These are phyloP conservation scores for Pyrenochaeta sp. DNA, from an alignment of 2,329 filamentous ascomycete genomes.

Conservation along the genomic window DNA sequence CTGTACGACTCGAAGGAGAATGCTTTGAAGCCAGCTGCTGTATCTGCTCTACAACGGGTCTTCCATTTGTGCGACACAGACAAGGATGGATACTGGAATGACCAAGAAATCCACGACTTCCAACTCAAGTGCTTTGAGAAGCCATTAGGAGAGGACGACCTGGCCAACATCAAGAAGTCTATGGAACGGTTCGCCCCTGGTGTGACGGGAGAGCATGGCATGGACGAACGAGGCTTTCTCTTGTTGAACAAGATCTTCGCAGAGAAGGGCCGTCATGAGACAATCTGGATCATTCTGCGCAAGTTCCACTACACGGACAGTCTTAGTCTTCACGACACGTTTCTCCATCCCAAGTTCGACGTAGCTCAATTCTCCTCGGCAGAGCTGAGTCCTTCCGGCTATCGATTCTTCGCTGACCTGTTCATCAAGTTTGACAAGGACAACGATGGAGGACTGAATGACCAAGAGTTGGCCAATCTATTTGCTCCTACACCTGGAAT, in stretches of 20 bases:
- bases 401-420: conserved; percentile 96
- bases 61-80: conserved; percentile 98
- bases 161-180: conserved; percentile 89
- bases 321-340: conserved; percentile 86
- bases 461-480: conserved; percentile 81
- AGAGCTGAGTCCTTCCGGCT: conserved; percentile 91
- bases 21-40: conserved; percentile 84
- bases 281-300: conserved; percentile 95
- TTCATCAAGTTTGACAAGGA: conserved; percentile 97
- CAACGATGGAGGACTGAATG: conserved; percentile 92
- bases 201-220: conserved; percentile 67
- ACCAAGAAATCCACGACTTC: conserved; percentile 89
- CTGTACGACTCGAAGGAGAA: conserved; percentile 94
- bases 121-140: conserved; percentile 93
- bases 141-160: conserved; percentile 77
- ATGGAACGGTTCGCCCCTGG: conserved; percentile 74
- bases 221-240: conserved; percentile 84
- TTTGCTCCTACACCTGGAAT: conserved; percentile 94
- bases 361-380: conserved; percentile 91
- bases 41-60: conserved; percentile 84
- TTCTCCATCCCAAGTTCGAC: conserved; percentile 92
- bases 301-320: conserved; percentile 98
- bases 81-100: conserved; percentile 90
- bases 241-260: conserved; percentile 95
- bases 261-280: conserved; percentile 96